Percentiles rank a stretch among this genome's conserved stretches.
phyloP scores from a whole-genome alignment of 2,329 filamentous ascomycete genomes.

The Ophiostoma himal-ulmi region DNA sequence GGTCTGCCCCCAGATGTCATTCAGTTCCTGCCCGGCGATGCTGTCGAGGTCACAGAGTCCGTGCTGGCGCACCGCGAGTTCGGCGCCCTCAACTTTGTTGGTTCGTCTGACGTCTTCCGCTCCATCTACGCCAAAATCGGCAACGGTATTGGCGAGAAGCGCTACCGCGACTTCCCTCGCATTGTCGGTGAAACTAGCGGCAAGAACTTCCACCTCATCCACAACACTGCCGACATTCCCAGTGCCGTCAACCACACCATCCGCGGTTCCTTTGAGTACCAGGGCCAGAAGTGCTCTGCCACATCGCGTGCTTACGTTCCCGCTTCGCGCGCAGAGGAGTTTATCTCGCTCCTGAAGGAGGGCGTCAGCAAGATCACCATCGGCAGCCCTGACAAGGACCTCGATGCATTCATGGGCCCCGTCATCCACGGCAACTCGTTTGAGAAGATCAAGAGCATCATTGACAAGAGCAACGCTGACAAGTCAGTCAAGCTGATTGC shows the following conservation, averaged over 20 bases:
- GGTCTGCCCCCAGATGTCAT: constrained; percentile 84
- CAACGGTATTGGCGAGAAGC: constrained; percentile 69
- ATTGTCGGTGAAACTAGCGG: constrained; percentile 48
- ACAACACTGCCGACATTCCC: constrained; percentile 42
- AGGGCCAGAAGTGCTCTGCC: constrained; percentile 49
- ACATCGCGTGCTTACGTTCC: constrained; percentile 53
- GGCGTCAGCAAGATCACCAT: constrained; percentile 34
- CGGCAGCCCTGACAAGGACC: constrained; percentile 32
- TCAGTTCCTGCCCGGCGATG: constrained; percentile 87
- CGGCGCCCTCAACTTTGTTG: constrained; percentile 89
- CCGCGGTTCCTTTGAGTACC: constrained; percentile 46
- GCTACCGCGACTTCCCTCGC: constrained; percentile 67
- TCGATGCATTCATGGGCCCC: constrained; percentile 40
- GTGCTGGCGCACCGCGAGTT: constrained; percentile 75
- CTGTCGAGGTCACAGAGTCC: constrained; percentile 72
- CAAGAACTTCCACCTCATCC: constrained; percentile 50
- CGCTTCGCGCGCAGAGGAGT: constrained; percentile 36
- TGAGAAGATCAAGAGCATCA: constrained; percentile 39
- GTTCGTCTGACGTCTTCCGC: constrained; percentile 86
- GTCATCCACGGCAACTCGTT: constrained; percentile 46
- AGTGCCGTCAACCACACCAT: constrained; percentile 44
- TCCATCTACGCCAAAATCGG: constrained; percentile 83
- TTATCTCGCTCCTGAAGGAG: constrained; percentile 36
- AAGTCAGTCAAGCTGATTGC: constrained; percentile 38
- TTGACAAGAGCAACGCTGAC: constrained; percentile 43